phyloP scores from a whole-genome alignment of 352 stramenopile genomes.

The Phytopythium helicoides region DNA sequence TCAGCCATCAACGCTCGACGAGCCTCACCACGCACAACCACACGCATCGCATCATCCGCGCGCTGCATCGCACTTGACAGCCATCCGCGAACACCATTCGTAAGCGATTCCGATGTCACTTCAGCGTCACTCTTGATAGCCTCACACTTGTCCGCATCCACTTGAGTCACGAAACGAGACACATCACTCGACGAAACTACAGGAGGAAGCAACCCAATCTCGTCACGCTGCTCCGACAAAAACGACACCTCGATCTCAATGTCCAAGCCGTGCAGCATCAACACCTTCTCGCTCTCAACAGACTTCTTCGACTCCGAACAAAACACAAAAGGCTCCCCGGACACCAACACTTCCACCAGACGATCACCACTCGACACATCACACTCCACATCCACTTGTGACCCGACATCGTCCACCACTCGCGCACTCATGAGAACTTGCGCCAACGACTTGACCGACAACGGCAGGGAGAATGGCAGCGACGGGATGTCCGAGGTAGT shows the following conservation, averaged over 20 bases:
- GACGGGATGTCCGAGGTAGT: slow-evolving; percentile 9
- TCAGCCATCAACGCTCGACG: slow-evolving; percentile 10
- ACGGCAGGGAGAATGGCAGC: too few relatives aligned
- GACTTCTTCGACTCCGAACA: slow-evolving; percentile 10
- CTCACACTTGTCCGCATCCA: slow-evolving; percentile 2
- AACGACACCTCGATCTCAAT: not conserved
- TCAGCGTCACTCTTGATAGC: not conserved
- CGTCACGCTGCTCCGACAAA: not conserved
- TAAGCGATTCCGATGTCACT: not conserved
- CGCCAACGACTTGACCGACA: slow-evolving; percentile 11
- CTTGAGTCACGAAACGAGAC: too few relatives aligned
- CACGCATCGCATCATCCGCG: slow-evolving; percentile 11
- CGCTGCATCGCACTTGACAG: slow-evolving; percentile 6
- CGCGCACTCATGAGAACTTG: slow-evolving; percentile 12
- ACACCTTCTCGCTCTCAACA: not conserved
- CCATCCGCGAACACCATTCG: slow-evolving; percentile 2
- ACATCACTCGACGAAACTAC: too few relatives aligned
- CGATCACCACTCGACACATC: slow-evolving; percentile 8
- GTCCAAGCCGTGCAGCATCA: not conserved
- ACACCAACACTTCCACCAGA: slow-evolving; percentile 28
- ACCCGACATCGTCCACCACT: slow-evolving; percentile 18
- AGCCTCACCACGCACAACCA: slow-evolving; percentile 6
- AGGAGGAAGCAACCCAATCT: slow-evolving; percentile 1
- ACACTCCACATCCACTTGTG: slow-evolving; percentile 4
- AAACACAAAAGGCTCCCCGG: slow-evolving; percentile 35